Percentiles rank a stretch among this genome's conserved stretches.
Conservation (phyloP, 1,284 basidiomycete species). For the Pseudozyma sp. region DNA sequence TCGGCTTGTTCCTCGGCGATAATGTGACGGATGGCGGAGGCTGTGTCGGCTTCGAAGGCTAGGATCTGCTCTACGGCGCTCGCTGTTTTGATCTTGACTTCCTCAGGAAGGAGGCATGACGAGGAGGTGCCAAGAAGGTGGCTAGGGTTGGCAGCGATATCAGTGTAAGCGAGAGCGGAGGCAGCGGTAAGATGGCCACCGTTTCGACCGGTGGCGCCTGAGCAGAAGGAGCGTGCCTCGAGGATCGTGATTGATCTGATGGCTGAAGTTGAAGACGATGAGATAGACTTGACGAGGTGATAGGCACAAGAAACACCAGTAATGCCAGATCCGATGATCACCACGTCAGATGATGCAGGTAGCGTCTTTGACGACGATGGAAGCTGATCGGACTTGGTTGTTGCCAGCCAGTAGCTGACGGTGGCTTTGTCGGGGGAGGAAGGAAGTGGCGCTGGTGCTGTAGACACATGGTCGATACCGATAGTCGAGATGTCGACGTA, state of each 20-base stretch:
- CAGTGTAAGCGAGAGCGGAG: constrained; percentile 49
- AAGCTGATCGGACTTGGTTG: constrained; percentile 2
- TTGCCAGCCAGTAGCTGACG: constrained; percentile 50
- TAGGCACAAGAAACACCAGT: constrained; percentile 49
- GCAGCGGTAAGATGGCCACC: constrained; percentile 57
- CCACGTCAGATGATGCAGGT: constrained; percentile 19
- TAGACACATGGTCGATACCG: constrained; percentile 24
- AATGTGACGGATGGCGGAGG: constrained; percentile 25
- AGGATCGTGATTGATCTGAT: constrained; percentile 28
- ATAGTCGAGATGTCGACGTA: constrained; percentile 45
- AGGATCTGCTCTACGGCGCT: constrained; percentile 41
- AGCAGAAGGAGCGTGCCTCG: constrained; percentile 54
- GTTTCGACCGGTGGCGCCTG: constrained; percentile 57
- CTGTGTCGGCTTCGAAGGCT: constrained; percentile 34
- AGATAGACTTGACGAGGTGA: constrained; percentile 31
- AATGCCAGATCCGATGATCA: constrained; percentile 53
- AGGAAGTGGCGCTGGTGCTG: constrained; percentile 26
- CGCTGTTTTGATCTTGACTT: neutral
- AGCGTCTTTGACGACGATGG: constrained; percentile 7
- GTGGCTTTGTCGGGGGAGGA: constrained; percentile 16
- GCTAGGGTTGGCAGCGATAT: constrained; percentile 40
- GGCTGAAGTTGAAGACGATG: neutral
- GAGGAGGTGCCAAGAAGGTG: constrained; percentile 22
- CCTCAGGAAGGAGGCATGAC: neutral
- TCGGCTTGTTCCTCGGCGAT: constrained; percentile 7